Evolutionary conservation across 352 stramenopile genomes (phyloP).

Genomic region (Phytophthora macrochlamydospora): DNA sequence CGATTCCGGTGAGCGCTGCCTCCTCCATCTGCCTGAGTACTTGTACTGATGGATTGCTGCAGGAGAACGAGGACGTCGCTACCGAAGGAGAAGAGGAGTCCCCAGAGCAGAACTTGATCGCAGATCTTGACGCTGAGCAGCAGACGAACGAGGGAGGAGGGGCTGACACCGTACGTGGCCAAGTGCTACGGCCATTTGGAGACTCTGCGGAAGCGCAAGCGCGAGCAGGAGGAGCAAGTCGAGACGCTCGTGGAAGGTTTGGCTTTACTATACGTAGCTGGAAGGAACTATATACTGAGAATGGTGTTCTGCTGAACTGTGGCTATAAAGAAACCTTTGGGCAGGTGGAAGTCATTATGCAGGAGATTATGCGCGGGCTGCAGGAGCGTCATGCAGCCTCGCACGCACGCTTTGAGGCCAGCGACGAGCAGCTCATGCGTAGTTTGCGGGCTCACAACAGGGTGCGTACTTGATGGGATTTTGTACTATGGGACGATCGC

Average conservation of each 20-base stretch:
- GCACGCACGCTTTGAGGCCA: conserved; percentile 38
- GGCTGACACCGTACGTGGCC: conserved; percentile 46
- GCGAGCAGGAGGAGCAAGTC: conserved; percentile 58
- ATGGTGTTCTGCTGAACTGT: not conserved
- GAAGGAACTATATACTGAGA: conserved; percentile 1
- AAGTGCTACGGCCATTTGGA: conserved; percentile 47
- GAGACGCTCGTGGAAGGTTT: conserved; percentile 58
- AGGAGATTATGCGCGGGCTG: conserved; percentile 41
- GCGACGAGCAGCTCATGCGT: conserved; percentile 29
- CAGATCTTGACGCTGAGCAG: too few species aligned
- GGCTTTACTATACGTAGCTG: not conserved
- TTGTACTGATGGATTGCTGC: not conserved
- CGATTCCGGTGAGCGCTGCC: conserved; percentile 18
- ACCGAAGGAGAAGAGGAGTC: conserved; percentile 37
- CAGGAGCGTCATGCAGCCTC: conserved; percentile 44
- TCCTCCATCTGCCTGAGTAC: not conserved
- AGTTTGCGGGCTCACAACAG: conserved; percentile 40
- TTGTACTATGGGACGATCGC: too few species aligned
- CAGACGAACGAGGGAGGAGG: conserved; percentile 21
- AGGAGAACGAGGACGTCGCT: conserved; percentile 37
- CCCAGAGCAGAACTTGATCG: not conserved
- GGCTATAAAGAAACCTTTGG: conserved; percentile 36
- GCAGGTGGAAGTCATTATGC: conserved; percentile 50
- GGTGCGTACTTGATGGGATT: conserved; percentile 18
- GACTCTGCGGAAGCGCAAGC: conserved; percentile 55